A percentile compares a stretch with the other conserved stretches of the same genome.
Evolutionary conservation across 441 rosid species (phyloP).

Genomic region (Metrosideros polymorpha): DNA sequence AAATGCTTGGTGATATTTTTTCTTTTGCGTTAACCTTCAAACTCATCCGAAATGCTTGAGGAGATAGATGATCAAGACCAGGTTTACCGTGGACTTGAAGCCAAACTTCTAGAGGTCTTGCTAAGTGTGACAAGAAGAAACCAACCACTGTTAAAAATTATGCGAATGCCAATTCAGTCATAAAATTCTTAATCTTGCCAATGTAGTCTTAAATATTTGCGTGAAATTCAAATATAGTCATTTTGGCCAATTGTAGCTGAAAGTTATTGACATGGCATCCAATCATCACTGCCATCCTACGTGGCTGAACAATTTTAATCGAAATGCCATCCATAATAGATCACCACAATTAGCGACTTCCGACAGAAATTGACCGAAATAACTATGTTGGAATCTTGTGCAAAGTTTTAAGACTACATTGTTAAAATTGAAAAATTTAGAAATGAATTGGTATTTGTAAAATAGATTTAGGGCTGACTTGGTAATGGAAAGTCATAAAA

Average conservation of each 20-base stretch:
- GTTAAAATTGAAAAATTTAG: too few relatives aligned
- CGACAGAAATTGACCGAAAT: too few relatives aligned
- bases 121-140: not conserved
- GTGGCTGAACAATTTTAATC: not conserved
- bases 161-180: not conserved
- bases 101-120: not conserved
- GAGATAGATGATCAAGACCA: not conserved
- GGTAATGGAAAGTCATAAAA: too few relatives aligned
- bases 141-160: not conserved
- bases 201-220: not conserved
- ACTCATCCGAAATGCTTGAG: not conserved
- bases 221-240: too few relatives aligned
- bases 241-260: fast-evolving
- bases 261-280: not conserved
- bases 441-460: too few relatives aligned
- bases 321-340: too few relatives aligned
- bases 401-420: not conserved
- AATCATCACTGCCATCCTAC: not conserved
- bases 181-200: fast-evolving
- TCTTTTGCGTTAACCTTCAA: not conserved
- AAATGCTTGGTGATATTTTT: not conserved
- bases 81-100: not conserved
- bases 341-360: not conserved
- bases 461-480: too few relatives aligned
- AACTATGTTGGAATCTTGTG: too few relatives aligned